A percentile compares a stretch with the other conserved stretches of the same genome.
Conservation (phyloP, 1,139 yeast genomes). For the Hansenula sp. region DNA sequence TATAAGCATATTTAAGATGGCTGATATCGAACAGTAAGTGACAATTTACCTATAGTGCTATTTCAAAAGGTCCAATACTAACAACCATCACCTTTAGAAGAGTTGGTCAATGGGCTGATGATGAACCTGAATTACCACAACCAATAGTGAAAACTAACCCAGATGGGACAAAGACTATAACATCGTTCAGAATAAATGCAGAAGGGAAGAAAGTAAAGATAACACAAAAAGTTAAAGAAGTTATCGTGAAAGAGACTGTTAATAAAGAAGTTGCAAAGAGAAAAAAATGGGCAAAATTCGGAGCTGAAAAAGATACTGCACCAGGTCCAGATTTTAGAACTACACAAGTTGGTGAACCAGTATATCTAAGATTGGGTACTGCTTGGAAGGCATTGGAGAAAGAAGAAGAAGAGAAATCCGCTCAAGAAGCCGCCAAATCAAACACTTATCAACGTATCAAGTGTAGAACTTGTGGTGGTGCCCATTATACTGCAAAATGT, state of each 20-base stretch:
- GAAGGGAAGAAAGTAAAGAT: conserved; percentile 84
- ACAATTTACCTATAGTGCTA: background rate
- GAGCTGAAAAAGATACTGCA: conserved; percentile 70
- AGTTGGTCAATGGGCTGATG: conserved; percentile 53
- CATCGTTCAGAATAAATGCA: conserved; percentile 70
- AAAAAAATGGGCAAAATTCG: conserved; percentile 77
- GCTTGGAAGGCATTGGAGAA: conserved; percentile 70
- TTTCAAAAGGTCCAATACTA: background rate
- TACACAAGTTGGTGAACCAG: conserved; percentile 87
- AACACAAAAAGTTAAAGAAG: conserved; percentile 79
- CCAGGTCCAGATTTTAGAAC: conserved; percentile 88
- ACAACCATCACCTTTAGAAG: background rate
- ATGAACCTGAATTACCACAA: conserved; percentile 54
- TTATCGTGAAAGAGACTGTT: conserved; percentile 75
- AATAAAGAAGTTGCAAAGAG: conserved; percentile 73
- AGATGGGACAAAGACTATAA: conserved; percentile 88
- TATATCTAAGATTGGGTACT: conserved; percentile 63
- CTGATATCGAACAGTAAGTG: conserved; percentile 4
- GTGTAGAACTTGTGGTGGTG: conserved; percentile 94
- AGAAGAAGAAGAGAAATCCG: conserved; percentile 59
- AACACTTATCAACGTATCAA: conserved; percentile 47
- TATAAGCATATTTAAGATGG: background rate
- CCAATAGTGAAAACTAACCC: conserved; percentile 72
- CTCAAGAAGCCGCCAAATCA: conserved; percentile 46
- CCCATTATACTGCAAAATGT: conserved; percentile 92